These are phyloP conservation scores for Naegleria lovaniensis DNA, from an alignment of 208 protist species.

Conservation along the genomic window DNA sequence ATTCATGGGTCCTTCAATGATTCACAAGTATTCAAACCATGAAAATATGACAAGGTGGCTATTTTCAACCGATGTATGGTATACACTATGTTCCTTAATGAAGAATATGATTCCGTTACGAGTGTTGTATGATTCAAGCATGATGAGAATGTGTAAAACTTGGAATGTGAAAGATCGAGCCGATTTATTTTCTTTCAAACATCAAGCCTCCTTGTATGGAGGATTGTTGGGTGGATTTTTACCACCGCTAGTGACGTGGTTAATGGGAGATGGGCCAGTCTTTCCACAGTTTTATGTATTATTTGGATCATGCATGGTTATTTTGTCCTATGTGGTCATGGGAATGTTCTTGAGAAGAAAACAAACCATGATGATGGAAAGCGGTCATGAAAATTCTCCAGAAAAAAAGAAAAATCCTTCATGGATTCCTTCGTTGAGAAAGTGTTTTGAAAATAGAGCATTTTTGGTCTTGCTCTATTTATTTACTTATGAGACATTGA, in stretches of 20 bases:
- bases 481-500: background rate
- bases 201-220: background rate
- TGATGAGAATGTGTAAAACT: background rate
- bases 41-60: too few species aligned
- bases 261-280: background rate
- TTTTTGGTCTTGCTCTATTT: background rate
- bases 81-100: background rate
- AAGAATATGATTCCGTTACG: background rate
- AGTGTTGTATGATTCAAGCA: background rate
- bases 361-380: too few species aligned
- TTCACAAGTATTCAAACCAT: too few species aligned
- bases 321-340: background rate
- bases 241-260: background rate
- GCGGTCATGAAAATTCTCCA: background rate
- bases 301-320: background rate
- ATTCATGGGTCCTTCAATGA: background rate
- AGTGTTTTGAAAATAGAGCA: conserved; percentile 12
- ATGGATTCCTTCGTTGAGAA: background rate
- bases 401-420: background rate
- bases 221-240: background rate
- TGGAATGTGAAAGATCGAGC: background rate
- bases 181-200: background rate
- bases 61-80: background rate
- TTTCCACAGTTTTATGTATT: background rate
- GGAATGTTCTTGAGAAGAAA: background rate